These are phyloP conservation scores for Diplodia scrobiculata DNA, from an alignment of 2,329 filamentous ascomycete genomes.

Conservation along the genomic window DNA sequence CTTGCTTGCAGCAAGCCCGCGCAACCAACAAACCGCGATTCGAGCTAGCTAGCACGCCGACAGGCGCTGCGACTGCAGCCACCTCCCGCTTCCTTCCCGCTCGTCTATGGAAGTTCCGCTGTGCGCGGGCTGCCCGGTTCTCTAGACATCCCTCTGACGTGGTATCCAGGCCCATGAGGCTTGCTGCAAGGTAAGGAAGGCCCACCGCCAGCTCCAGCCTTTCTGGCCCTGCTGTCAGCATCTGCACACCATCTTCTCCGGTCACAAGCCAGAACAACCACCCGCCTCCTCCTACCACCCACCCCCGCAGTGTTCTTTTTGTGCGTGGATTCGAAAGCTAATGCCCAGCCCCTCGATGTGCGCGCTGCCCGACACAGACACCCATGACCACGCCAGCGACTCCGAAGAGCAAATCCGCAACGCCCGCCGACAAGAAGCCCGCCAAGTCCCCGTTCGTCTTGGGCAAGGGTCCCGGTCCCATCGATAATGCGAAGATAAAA, in stretches of 20 bases:
- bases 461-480: constrained; percentile 47
- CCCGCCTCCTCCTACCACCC: neutral
- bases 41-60: constrained; percentile 11
- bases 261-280: neutral
- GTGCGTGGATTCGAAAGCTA: neutral
- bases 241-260: constrained; percentile 4
- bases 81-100: neutral
- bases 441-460: constrained; percentile 43
- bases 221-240: constrained; percentile 14
- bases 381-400: constrained; percentile 33
- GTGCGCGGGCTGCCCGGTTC: constrained; percentile 2
- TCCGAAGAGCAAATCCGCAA: constrained; percentile 35
- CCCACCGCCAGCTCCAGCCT: constrained; percentile 24
- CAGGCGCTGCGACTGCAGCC: neutral
- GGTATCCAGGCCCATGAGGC: constrained; percentile 22
- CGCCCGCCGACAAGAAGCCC: constrained; percentile 20
- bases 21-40: constrained; percentile 8
- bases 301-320: neutral
- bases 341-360: neutral
- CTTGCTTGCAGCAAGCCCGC: constrained; percentile 11
- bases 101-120: constrained; percentile 3
- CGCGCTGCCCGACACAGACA: constrained; percentile 9
- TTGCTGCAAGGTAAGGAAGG: constrained; percentile 27
- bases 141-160: constrained; percentile 16
- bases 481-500: constrained; percentile 57